These are phyloP conservation scores for Abrus pulchellus DNA, from an alignment of 306 rosid species.

Conservation along the genomic window DNA sequence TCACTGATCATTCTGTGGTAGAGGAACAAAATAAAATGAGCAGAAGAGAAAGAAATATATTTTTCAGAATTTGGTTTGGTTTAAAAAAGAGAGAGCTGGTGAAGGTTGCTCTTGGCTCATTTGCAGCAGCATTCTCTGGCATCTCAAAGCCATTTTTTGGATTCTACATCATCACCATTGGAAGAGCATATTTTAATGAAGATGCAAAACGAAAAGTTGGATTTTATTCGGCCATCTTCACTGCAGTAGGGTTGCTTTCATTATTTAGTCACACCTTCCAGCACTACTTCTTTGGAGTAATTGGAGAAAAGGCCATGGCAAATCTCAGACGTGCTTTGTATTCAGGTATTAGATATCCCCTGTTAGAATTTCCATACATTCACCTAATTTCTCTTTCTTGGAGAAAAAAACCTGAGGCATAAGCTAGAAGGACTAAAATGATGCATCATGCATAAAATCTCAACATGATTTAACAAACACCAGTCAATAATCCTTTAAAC, in stretches of 20 bases:
- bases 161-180: conserved; percentile 80
- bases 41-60: conserved; percentile 51
- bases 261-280: conserved; percentile 80
- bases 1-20: conserved; percentile 41
- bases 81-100: conserved; percentile 61
- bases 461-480: conserved; percentile 20
- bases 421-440: conserved; percentile 27
- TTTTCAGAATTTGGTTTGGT: conserved; percentile 88
- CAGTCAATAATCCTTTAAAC: conserved; percentile 11
- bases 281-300: conserved; percentile 84
- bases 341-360: conserved; percentile 63
- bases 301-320: conserved; percentile 90
- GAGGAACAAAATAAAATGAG: conserved; percentile 48
- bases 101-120: conserved; percentile 67
- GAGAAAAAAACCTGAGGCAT: not conserved
- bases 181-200: conserved; percentile 67
- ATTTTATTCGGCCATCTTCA: conserved; percentile 64
- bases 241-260: conserved; percentile 73
- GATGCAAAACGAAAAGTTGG: conserved; percentile 71
- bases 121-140: conserved; percentile 75
- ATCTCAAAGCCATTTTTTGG: conserved; percentile 90
- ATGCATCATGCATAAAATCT: conserved; percentile 14
- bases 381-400: conserved; percentile 3
- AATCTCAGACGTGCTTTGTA: conserved; percentile 74
- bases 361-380: conserved; percentile 27